phyloP scores from a whole-genome alignment of 148 eudicot genomes.

The Rhododendron henanense region DNA sequence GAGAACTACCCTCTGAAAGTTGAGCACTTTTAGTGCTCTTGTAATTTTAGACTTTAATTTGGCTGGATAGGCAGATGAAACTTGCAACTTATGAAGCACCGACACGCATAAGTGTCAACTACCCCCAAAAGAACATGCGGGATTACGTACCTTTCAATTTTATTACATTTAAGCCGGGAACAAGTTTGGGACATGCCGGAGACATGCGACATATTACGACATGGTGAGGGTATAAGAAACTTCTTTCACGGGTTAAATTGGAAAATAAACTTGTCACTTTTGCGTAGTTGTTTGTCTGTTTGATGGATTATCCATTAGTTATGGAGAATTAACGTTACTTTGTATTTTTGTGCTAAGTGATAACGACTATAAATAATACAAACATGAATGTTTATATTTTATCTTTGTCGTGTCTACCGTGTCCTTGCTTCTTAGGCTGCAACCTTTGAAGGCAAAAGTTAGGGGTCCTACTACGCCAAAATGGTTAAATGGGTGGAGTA shows the following conservation, averaged over 20 bases:
- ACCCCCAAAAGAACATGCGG: not conserved
- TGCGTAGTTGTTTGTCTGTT: not conserved
- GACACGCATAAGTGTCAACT: not conserved
- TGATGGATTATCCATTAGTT: not conserved
- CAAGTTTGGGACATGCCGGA: not conserved
- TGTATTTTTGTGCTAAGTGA: not conserved
- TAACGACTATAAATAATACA: not conserved
- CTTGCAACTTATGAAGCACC: not conserved
- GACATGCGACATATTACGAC: not conserved
- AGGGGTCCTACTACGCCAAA: not conserved
- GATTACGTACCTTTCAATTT: not conserved
- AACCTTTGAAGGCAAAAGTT: not conserved
- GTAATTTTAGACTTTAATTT: not conserved
- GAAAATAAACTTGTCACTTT: not conserved
- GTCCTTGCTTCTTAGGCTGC: not conserved
- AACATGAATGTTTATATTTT: not conserved
- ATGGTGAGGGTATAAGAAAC: not conserved
- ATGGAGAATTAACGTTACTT: not conserved
- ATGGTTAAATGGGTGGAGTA: not conserved
- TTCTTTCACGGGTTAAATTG: not conserved
- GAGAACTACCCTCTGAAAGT: not conserved
- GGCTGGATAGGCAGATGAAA: not conserved
- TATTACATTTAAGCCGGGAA: not conserved
- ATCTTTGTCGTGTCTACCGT: not conserved
- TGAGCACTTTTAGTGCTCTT: not conserved